Evolutionary conservation across 306 rosid genomes (phyloP).

Genomic region (Medicago ruthenica): DNA sequence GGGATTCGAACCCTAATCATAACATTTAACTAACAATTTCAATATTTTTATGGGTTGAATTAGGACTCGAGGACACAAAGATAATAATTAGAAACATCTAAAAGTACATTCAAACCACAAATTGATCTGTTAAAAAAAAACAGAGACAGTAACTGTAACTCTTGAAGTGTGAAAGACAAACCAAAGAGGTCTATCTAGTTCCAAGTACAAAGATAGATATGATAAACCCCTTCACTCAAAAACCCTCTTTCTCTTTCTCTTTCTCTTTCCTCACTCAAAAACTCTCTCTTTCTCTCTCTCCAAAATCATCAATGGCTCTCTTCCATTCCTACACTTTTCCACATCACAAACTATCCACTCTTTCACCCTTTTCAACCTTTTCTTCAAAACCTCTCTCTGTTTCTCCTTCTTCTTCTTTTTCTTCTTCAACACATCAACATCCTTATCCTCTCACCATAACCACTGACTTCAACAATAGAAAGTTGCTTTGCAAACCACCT

Average conservation of each 20-base stretch:
- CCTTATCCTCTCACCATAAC: constrained; percentile 58
- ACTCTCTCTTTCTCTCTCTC: neutral
- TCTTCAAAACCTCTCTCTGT: constrained; percentile 41
- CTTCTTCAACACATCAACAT: constrained; percentile 50
- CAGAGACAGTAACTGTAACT: neutral
- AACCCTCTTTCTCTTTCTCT: neutral
- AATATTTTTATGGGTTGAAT: too few species aligned
- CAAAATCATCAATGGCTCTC: constrained; percentile 52
- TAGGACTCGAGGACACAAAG: too few species aligned
- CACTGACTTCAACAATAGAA: constrained; percentile 10
- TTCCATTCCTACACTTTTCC: constrained; percentile 43
- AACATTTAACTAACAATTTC: too few species aligned
- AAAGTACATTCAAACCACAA: too few species aligned
- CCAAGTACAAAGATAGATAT: neutral
- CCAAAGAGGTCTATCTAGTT: neutral
- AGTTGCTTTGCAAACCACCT: constrained; percentile 70
- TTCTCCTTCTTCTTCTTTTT: constrained; percentile 16
- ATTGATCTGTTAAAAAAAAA: too few species aligned
- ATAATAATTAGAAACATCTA: too few species aligned
- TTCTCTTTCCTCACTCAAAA: neutral
- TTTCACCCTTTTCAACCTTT: constrained; percentile 50
- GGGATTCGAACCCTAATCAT: too few species aligned
- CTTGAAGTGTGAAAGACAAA: neutral
- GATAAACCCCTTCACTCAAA: constrained; percentile 37
- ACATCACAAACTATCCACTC: constrained; percentile 38